Evolutionary conservation across 2,329 filamentous ascomycete species (phyloP), one percentile per base, ranked within the genome.

Genomic region (Colletotrichum sp.): DNA sequence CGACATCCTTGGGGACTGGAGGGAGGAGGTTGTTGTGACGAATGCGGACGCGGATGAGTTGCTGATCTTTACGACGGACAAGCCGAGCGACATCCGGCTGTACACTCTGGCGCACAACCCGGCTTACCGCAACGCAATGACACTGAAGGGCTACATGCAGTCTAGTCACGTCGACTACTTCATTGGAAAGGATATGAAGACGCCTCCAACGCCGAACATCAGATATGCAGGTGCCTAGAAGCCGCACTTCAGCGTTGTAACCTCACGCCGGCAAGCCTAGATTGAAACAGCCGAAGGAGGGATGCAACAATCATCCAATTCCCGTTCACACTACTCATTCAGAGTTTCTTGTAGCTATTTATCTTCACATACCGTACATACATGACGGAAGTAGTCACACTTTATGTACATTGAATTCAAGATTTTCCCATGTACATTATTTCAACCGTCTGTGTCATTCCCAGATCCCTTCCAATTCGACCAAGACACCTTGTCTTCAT

Each of bases 41-140:
- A 80, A 69, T 30, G 49, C 59, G 6, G 77, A 62, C 8, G 70
- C 78, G 27, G 68, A 76, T 34, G 77, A 79, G 72, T 64, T 81
- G 9, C 59, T 80, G 30, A 79, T 80, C 55, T 78, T 80, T 29
- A 80, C 79, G 1, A 80, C 78, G 8, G 76, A 80, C 22, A 12
- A 70, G 36, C 76, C 78, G 9, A 78, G 76, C 6, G 70, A 78
- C 8, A 76, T 77, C 9, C 75, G 79, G 2, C 69, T 81, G 5
- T 80, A 80, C 30, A 80, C 79, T 13, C 76, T 81, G 34, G 67
- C 79, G 1, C 79, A 81, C 22, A 81, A 80, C 67, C 79, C 79
- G 9, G 79, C 79, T 1, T 81, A 80, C n/a, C 77, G 79, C 8
- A 80, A 80, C 29, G 75, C 77, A 15, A 75, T 80, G 77, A 80